Percentiles rank a stretch among this genome's conserved stretches.
phyloP scores from a whole-genome alignment of 129 eudicot species.

The Chrysanthemum lavandulifolium region DNA sequence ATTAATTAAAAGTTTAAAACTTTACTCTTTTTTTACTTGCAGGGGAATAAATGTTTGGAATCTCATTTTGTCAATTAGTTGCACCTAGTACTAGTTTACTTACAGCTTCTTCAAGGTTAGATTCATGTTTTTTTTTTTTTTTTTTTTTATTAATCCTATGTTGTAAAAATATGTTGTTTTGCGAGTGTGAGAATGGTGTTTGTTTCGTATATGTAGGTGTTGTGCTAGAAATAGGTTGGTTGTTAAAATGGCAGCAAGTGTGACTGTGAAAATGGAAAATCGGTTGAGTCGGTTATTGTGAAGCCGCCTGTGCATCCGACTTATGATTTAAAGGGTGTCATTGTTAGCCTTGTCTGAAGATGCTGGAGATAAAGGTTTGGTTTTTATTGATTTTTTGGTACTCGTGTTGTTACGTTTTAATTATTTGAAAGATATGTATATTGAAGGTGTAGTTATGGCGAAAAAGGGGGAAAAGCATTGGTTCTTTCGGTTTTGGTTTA shows the following conservation, averaged over 20 bases:
- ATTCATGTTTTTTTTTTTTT: not conserved
- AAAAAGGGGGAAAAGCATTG: not conserved
- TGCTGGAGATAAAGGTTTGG: conserved; percentile 75
- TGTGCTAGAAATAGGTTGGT: conserved; percentile 32
- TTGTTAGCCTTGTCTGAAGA: conserved; percentile 90
- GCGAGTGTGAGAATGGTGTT: not conserved
- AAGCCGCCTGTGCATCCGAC: conserved; percentile 92
- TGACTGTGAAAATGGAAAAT: conserved; percentile 28
- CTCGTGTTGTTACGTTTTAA: not conserved
- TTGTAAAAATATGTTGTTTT: not conserved
- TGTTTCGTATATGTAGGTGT: conserved; percentile 6
- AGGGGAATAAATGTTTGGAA: conserved; percentile 36
- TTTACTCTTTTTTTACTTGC: conserved; percentile 14
- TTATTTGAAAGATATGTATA: conserved; percentile 14
- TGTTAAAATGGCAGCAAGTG: conserved; percentile 58
- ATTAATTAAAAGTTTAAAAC: conserved; percentile 5
- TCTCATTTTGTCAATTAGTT: conserved; percentile 19
- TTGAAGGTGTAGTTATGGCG: not conserved
- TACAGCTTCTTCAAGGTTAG: conserved; percentile 42
- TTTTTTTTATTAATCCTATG: not conserved
- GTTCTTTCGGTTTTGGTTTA: not conserved
- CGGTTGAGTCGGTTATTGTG: conserved; percentile 35
- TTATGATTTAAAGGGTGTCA: conserved; percentile 82
- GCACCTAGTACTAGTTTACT: conserved; percentile 23
- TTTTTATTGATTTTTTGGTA: not conserved